Percentiles rank a stretch among this genome's conserved stretches.
Evolutionary conservation across 495 filamentous ascomycete species (phyloP).

Genomic region (Tuber borchii): DNA sequence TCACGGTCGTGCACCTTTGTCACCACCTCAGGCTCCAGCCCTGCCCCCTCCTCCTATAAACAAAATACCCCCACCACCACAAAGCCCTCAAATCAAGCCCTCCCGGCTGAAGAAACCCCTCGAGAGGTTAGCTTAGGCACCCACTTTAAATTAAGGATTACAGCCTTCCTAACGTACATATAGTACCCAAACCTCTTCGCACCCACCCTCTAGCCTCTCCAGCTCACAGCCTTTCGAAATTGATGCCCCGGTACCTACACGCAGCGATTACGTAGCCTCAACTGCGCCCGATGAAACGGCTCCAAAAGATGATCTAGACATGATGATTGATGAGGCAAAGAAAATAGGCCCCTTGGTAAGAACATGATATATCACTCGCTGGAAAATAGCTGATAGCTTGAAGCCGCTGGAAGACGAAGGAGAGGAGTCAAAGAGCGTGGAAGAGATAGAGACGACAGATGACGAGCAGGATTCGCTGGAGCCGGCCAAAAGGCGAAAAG

Average conservation of each 20-base stretch:
- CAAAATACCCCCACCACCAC: background rate
- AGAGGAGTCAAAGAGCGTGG: constrained; percentile 1
- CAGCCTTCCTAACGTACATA: background rate
- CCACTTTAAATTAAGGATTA: background rate
- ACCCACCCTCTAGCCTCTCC: background rate
- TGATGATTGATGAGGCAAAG: constrained; percentile 54
- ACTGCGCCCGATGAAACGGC: constrained; percentile 8
- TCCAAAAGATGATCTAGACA: constrained; percentile 50
- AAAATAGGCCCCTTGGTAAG: constrained; percentile 53
- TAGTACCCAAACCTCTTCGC: constrained; percentile 12
- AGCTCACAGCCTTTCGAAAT: background rate
- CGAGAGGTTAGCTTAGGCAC: background rate
- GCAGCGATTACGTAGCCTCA: background rate
- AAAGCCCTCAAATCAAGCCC: constrained; percentile 11
- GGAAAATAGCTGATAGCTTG: constrained; percentile 5
- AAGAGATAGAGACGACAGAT: constrained; percentile 1
- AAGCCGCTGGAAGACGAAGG: constrained; percentile 22
- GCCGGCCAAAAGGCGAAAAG: constrained; percentile 11
- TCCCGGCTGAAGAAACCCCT: background rate
- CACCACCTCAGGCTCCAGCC: background rate
- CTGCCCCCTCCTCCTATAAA: background rate
- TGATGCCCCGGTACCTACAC: background rate
- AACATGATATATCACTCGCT: constrained; percentile 24
- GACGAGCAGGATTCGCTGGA: constrained; percentile 10
- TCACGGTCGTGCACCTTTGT: constrained; percentile 40